These are phyloP conservation scores for Aspergillus sclerotiicarbonarius DNA, from an alignment of 495 filamentous ascomycete species.

Conservation along the genomic window DNA sequence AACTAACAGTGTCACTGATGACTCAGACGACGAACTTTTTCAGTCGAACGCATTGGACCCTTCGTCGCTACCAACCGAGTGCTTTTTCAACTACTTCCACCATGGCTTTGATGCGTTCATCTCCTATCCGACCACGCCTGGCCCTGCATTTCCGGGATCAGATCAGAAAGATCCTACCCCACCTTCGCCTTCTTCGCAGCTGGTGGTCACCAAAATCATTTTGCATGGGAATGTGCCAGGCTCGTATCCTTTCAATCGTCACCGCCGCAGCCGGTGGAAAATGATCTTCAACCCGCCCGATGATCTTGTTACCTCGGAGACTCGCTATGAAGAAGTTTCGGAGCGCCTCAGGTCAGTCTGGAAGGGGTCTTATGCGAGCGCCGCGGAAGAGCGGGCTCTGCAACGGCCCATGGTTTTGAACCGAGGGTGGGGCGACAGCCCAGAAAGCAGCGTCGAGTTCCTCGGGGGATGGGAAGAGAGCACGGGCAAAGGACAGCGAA, in stretches of 20 bases:
- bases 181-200: constrained; percentile 51
- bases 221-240: constrained; percentile 93
- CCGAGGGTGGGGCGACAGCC: constrained; percentile 86
- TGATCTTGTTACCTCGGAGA: constrained; percentile 66
- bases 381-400: constrained; percentile 58
- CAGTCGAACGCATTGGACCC: constrained; percentile 33
- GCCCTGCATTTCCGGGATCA: constrained; percentile 60
- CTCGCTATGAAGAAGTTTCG: constrained; percentile 67
- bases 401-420: constrained; percentile 86
- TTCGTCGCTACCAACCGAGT: constrained; percentile 57
- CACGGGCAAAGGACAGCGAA: constrained; percentile 41
- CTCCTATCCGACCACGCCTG: constrained; percentile 66
- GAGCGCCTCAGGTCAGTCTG: constrained; percentile 65
- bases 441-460: constrained; percentile 85
- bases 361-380: constrained; percentile 61
- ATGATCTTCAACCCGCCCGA: constrained; percentile 52
- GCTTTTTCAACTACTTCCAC: constrained; percentile 95
- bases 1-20: constrained; percentile 71
- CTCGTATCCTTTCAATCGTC: constrained; percentile 93
- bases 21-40: constrained; percentile 63
- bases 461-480: constrained; percentile 89
- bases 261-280: constrained; percentile 85
- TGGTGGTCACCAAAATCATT: constrained; percentile 85
- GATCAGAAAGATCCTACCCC: constrained; percentile 31
- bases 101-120: constrained; percentile 94